These are phyloP conservation scores for Didymosphaeria variabile DNA, from an alignment of 2,329 filamentous ascomycete genomes.

Conservation along the genomic window DNA sequence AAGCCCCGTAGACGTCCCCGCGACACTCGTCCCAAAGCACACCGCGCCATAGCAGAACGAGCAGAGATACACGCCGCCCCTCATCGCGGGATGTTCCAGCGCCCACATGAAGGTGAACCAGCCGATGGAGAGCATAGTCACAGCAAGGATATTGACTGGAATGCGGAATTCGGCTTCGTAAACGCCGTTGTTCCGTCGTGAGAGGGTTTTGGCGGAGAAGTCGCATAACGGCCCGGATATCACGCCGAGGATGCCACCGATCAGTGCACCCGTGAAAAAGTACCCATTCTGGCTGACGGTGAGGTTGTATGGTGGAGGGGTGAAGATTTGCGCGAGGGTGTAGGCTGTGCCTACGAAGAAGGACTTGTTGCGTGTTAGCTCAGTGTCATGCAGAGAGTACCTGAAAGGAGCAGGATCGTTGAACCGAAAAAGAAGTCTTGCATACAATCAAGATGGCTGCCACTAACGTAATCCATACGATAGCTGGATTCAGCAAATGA, in stretches of 20 bases:
- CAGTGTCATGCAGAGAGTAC: not conserved
- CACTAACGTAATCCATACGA: slow-evolving; percentile 31
- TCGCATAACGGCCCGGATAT: slow-evolving; percentile 32
- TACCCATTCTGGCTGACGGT: slow-evolving; percentile 34
- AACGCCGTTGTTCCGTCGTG: slow-evolving; percentile 25
- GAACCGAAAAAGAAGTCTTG: not conserved
- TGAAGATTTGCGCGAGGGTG: slow-evolving; percentile 34
- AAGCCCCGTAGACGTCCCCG: slow-evolving; percentile 37
- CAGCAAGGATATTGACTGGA: slow-evolving; percentile 28
- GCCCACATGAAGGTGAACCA: slow-evolving; percentile 35
- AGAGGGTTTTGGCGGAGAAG: slow-evolving; percentile 22
- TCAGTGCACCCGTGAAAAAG: slow-evolving; percentile 36
- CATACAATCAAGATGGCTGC: slow-evolving; percentile 31
- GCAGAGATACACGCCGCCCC: slow-evolving; percentile 21
- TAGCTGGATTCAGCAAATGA: slow-evolving; percentile 32
- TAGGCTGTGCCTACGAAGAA: slow-evolving; percentile 38
- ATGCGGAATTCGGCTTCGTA: slow-evolving; percentile 36
- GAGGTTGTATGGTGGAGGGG: slow-evolving; percentile 32
- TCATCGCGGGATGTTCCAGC: slow-evolving; percentile 21
- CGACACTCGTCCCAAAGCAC: slow-evolving; percentile 31
- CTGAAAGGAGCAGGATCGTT: not conserved
- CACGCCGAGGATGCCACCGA: slow-evolving; percentile 33
- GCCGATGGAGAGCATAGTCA: slow-evolving; percentile 27
- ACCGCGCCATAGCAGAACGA: slow-evolving; percentile 32
- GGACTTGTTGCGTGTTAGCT: slow-evolving; percentile 17